phyloP scores from a whole-genome alignment of 345 rosid genomes.

The Syzygium aqueum region DNA sequence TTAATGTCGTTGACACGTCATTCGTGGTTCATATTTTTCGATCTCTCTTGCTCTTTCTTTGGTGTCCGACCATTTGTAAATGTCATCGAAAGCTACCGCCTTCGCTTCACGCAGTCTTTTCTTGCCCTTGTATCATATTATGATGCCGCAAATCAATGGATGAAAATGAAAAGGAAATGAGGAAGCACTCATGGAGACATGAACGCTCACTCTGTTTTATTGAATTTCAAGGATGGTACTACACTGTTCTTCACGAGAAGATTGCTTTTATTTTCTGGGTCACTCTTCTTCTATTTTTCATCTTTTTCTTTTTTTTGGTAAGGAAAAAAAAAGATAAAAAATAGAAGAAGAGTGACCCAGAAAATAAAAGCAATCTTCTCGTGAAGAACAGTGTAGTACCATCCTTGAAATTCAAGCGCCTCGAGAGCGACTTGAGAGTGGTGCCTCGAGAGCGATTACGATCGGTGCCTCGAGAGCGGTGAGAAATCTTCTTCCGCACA shows the following conservation, averaged over 20 bases:
- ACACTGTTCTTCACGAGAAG: background rate
- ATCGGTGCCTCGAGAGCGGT: too few species aligned
- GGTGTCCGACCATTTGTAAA: too few species aligned
- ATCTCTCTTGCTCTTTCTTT: too few species aligned
- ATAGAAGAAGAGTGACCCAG: background rate
- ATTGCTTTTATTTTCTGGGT: background rate
- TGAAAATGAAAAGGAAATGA: background rate
- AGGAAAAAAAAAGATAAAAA: too few species aligned
- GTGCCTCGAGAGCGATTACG: too few species aligned
- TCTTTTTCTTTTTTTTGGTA: too few species aligned
- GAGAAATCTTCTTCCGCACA: background rate
- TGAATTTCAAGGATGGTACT: background rate
- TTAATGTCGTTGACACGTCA: background rate
- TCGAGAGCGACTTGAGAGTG: too few species aligned
- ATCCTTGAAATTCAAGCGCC: background rate
- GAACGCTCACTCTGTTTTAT: background rate
- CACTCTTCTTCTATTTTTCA: rapidly evolving
- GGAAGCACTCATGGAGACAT: background rate
- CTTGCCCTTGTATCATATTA: background rate
- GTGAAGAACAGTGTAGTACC: background rate
- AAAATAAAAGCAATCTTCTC: background rate
- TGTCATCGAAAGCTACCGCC: background rate
- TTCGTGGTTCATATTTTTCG: background rate
- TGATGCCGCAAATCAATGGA: background rate
- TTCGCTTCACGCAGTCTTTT: background rate